phyloP scores from a whole-genome alignment of 1,284 basidiomycete species.

The Pseudomicrostroma phylloplanum region DNA sequence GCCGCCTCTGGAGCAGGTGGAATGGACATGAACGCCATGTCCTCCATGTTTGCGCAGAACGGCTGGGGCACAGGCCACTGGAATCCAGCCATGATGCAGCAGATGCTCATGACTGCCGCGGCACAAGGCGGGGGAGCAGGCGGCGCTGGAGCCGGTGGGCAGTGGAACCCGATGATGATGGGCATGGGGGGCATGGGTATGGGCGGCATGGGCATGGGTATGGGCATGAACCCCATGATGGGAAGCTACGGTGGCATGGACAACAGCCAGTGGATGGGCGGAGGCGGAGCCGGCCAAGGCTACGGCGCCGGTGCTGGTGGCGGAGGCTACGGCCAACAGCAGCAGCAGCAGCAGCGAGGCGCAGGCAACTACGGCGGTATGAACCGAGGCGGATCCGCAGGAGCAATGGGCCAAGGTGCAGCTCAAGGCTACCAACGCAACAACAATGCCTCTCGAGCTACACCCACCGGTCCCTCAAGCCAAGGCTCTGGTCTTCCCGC shows the following conservation, averaged over 20 bases:
- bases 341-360: too few relatives aligned
- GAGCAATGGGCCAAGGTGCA: too few relatives aligned
- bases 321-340: constrained; percentile 50
- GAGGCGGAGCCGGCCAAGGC: constrained; percentile 48
- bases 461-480: too few relatives aligned
- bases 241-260: constrained; percentile 26
- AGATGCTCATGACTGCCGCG: constrained; percentile 31
- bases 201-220: constrained; percentile 55
- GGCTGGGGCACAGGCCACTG: constrained; percentile 49
- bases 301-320: constrained; percentile 52
- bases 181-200: constrained; percentile 47
- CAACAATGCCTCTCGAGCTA: too few relatives aligned
- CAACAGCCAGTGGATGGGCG: constrained; percentile 26
- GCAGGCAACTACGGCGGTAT: too few relatives aligned
- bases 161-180: constrained; percentile 53
- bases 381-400: too few relatives aligned
- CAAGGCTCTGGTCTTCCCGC: too few relatives aligned
- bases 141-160: constrained; percentile 37
- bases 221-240: constrained; percentile 47
- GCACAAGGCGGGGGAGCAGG: constrained; percentile 16
- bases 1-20: constrained; percentile 22
- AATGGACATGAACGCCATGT: constrained; percentile 56
- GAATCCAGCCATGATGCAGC: constrained; percentile 49
- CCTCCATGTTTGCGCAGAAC: constrained; percentile 58
- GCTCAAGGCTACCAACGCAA: too few relatives aligned